A percentile compares a stretch with the other conserved stretches of the same genome.
These are phyloP conservation scores for Selaginella tamariscina DNA, from an alignment of 75 land plant genomes.

Conservation along the genomic window DNA sequence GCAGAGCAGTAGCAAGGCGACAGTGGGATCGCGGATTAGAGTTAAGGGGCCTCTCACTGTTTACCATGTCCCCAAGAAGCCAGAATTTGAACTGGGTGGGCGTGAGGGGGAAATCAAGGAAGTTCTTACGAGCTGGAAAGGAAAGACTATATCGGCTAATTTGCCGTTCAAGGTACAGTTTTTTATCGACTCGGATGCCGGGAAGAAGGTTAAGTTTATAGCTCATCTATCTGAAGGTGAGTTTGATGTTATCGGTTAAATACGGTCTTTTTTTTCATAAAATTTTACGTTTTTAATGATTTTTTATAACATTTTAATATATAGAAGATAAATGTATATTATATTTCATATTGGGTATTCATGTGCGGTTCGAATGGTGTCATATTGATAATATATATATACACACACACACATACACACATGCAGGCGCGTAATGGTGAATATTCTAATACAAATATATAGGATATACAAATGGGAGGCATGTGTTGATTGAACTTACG, in stretches of 20 bases:
- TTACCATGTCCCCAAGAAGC: constrained; percentile 57
- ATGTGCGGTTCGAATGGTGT: too few relatives aligned
- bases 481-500: too few relatives aligned
- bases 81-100: constrained; percentile 55
- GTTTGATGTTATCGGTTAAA: constrained; percentile 37
- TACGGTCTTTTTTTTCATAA: too few relatives aligned
- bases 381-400: too few relatives aligned
- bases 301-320: too few relatives aligned
- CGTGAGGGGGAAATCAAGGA: constrained; percentile 60
- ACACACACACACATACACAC: too few relatives aligned
- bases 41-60: constrained; percentile 65
- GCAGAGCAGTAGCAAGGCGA: neutral
- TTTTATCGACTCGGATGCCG: constrained; percentile 25
- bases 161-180: constrained; percentile 75
- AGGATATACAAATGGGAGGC: too few relatives aligned
- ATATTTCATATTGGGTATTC: too few relatives aligned
- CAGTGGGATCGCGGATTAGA: constrained; percentile 39
- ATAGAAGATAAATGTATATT: too few relatives aligned
- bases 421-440: too few relatives aligned
- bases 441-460: too few relatives aligned
- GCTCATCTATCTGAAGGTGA: constrained; percentile 75
- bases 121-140: constrained; percentile 48
- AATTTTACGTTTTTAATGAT: too few relatives aligned
- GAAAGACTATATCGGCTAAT: constrained; percentile 67
- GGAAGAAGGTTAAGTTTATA: constrained; percentile 41